Conservation (phyloP, 2,329 filamentous ascomycete species). For the Diaporthe ampelina region DNA sequence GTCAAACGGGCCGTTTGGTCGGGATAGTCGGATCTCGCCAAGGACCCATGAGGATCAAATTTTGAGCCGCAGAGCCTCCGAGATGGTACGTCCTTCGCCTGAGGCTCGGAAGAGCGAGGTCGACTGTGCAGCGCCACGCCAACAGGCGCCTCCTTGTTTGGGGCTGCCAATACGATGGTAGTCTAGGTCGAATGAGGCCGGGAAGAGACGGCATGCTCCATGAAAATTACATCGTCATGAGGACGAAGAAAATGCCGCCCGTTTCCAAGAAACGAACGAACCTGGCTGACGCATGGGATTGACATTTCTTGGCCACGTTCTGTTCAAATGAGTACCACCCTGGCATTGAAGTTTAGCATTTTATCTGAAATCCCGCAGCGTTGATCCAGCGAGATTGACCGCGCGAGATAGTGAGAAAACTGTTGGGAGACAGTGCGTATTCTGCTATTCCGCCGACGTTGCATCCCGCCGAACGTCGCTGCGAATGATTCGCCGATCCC, state of each 20-base stretch:
- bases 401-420: conserved; percentile 18
- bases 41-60: conserved; percentile 31
- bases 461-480: conserved; percentile 28
- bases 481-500: conserved; percentile 37
- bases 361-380: conserved; percentile 4
- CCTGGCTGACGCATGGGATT: conserved; percentile 14
- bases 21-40: conserved; percentile 36
- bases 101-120: conserved; percentile 31
- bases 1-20: conserved; percentile 43
- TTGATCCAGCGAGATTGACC: background rate
- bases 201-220: background rate
- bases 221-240: conserved; percentile 7
- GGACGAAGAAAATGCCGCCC: conserved; percentile 26
- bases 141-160: conserved; percentile 17
- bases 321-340: background rate
- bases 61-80: conserved; percentile 42
- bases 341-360: conserved; percentile 13
- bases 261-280: conserved; percentile 6
- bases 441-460: conserved; percentile 14
- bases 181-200: conserved; percentile 1
- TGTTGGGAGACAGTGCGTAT: conserved; percentile 19
- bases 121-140: conserved; percentile 11
- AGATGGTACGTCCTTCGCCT: conserved; percentile 39
- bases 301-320: conserved; percentile 14
- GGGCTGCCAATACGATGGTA: background rate